A percentile compares a stretch with the other conserved stretches of the same genome.
Conservation (phyloP, 257 asterid species). For the Solanum arcanum region DNA sequence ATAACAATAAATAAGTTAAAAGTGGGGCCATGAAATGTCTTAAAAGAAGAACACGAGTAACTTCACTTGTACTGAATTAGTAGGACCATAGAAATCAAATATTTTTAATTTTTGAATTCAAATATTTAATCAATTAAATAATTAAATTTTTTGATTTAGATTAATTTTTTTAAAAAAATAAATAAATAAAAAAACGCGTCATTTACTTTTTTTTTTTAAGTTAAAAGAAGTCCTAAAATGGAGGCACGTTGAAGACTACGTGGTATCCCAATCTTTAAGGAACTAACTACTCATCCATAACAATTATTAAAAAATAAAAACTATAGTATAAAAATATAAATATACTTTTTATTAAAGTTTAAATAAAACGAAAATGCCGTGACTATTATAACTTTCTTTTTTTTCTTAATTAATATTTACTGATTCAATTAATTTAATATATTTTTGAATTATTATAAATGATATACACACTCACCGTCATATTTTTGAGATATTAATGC, state of each 20-base stretch:
- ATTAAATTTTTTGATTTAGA: too few species aligned
- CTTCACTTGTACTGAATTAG: background rate
- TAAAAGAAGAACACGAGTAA: background rate
- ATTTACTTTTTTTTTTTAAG: background rate
- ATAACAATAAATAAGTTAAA: too few species aligned
- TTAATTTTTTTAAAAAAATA: background rate
- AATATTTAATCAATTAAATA: fast-evolving
- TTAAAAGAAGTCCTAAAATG: background rate
- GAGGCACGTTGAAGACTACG: background rate
- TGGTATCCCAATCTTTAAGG: background rate
- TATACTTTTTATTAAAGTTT: background rate
- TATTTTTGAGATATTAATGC: too few species aligned
- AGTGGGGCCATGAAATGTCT: background rate
- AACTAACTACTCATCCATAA: background rate
- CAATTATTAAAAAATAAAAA: background rate
- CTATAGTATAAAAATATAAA: background rate
- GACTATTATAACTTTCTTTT: background rate
- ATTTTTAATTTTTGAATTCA: too few species aligned
- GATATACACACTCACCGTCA: fast-evolving
- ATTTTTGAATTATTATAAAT: too few species aligned
- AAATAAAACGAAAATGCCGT: background rate
- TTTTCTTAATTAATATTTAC: background rate
- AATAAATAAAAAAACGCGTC: background rate
- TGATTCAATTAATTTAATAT: background rate
- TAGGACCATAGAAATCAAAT: background rate